phyloP scores from a whole-genome alignment of 495 filamentous ascomycete species.

The Tuber umbilicatum region DNA sequence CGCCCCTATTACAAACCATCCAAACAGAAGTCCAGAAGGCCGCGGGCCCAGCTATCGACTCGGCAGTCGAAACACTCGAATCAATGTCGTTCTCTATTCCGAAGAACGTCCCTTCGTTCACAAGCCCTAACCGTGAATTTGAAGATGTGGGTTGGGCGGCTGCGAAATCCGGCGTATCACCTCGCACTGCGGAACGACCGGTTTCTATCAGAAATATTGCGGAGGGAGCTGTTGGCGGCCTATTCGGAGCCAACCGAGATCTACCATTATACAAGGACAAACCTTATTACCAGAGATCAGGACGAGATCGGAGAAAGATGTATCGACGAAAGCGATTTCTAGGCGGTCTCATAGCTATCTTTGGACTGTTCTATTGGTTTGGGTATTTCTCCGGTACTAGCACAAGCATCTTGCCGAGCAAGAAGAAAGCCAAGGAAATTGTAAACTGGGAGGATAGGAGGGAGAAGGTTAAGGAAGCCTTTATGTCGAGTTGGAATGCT shows the following conservation, averaged over 20 bases:
- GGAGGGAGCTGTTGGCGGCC: slow-evolving; percentile 46
- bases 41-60: slow-evolving; percentile 40
- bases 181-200: slow-evolving; percentile 39
- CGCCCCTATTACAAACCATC: slow-evolving; percentile 42
- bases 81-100: slow-evolving; percentile 63
- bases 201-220: slow-evolving; percentile 49
- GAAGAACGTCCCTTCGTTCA: slow-evolving; percentile 65
- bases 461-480: slow-evolving; percentile 81
- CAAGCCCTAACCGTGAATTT: slow-evolving; percentile 58
- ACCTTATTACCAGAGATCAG: slow-evolving; percentile 63
- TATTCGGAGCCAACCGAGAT: slow-evolving; percentile 55
- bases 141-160: slow-evolving; percentile 64
- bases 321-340: slow-evolving; percentile 52
- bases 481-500: slow-evolving; percentile 80
- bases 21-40: slow-evolving; percentile 45
- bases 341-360: slow-evolving; percentile 48
- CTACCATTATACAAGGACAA: slow-evolving; percentile 99
- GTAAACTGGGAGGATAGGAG: slow-evolving; percentile 69
- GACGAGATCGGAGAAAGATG: slow-evolving; percentile 45
- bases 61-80: slow-evolving; percentile 41
- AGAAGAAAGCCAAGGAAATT: slow-evolving; percentile 17
- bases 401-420: slow-evolving; percentile 21
- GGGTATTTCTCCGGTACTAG: slow-evolving; percentile 48
- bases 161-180: slow-evolving; percentile 41
- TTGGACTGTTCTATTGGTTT: slow-evolving; percentile 52